Evolutionary conservation across 2,329 filamentous ascomycete species (phyloP).

Genomic region (Diplodia mutila): DNA sequence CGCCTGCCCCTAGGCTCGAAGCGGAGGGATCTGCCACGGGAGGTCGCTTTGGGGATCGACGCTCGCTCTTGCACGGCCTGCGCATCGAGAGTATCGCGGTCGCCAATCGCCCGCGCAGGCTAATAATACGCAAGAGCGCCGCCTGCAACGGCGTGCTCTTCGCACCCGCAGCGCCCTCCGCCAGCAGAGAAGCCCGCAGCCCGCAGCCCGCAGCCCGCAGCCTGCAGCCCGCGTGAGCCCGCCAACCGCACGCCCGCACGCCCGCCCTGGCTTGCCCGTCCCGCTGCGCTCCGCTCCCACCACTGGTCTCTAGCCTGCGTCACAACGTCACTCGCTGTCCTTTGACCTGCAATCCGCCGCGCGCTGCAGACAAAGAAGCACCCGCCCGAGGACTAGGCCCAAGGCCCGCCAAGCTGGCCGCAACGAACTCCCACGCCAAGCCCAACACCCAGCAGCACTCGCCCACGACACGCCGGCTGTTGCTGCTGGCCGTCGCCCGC

Average conservation of each 20-base stretch:
- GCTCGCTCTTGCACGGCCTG: constrained; percentile 8
- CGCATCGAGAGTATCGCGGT: constrained; percentile 6
- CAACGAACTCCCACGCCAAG: constrained; percentile 5
- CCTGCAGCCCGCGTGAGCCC: background rate
- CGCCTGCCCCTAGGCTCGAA: background rate
- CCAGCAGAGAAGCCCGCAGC: background rate
- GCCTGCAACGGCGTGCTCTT: background rate
- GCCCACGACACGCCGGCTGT: background rate
- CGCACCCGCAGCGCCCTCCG: background rate
- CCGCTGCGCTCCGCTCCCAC: constrained; percentile 6
- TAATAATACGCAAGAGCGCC: constrained; percentile 5
- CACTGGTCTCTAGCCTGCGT: background rate
- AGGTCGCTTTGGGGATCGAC: constrained; percentile 11
- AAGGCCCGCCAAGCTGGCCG: constrained; percentile 14
- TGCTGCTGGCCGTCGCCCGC: background rate
- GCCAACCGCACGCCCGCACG: background rate
- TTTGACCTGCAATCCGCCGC: constrained; percentile 1
- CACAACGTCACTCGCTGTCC: constrained; percentile 1
- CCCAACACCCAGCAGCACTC: background rate
- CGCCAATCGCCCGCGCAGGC: constrained; percentile 6
- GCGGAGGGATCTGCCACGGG: background rate
- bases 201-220: background rate
- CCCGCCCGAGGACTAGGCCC: constrained; percentile 4
- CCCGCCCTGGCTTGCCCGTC: constrained; percentile 11
- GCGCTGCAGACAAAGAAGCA: background rate